Base-by-base conservation (phyloP, 768 basidiomycete species). In the Dacryopinax spathularia region DNA sequence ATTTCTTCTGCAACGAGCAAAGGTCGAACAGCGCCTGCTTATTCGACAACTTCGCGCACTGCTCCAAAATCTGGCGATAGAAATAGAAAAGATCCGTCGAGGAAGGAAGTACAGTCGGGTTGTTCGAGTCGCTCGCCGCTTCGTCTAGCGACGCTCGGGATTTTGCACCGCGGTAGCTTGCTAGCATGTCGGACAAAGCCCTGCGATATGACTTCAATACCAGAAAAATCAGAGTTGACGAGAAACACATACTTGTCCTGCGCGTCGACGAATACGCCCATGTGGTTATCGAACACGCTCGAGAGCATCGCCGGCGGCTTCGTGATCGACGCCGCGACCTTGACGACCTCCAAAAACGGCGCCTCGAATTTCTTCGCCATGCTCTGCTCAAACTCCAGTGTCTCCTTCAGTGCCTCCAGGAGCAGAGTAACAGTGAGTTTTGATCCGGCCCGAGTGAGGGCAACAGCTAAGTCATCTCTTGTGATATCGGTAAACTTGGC, bases 51-150 rank as follows among this genome's bases (percentile, higher is more conserved):
- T 89, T 93, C 1, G 90, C 87, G 70, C 95, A 97, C 70, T 93
- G 90, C 61, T 98, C 96, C 34, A 99, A 76, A 63, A 87, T 93
- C 72, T 98, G 93, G 0, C 86, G 91, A 71, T 98, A 98, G 75
- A 96, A 92, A 73, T 94, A 96, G 77, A 98, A 99, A 18, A 99
- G 76, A 68, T 98, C 94, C 0, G 94, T 97, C 0, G 94, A 97
- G 0, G 91, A 93, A 0, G 91, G 89, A 7, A 98, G 80, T 0
- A 98, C 90, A 1, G 82, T 76, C 1, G 82, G 74, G 0, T 82
- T 75, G 29, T 78, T 77, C 74, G 27, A 73, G 71, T 34, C 77
- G 72, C 36, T 77, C 33, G 69, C 60, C 6, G 67, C 68, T 16
- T 70, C 75, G 33, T 94, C 91, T 16, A 89, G 73, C 5, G 89